A percentile compares a stretch with the other conserved stretches of the same genome.
phyloP scores from a whole-genome alignment of 1,284 basidiomycete species.

The Pisolithus thermaeus region DNA sequence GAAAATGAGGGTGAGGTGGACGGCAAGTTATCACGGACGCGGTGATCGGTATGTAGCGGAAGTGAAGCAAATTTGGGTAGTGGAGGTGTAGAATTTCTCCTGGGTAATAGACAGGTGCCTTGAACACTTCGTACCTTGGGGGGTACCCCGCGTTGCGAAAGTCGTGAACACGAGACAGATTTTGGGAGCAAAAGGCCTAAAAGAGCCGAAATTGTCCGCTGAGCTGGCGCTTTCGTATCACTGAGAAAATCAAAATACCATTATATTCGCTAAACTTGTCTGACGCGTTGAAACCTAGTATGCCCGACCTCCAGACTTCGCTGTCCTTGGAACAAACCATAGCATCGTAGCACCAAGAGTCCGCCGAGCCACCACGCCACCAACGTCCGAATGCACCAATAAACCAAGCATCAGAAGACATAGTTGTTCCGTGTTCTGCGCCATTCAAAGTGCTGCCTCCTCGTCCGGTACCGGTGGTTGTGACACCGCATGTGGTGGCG shows the following conservation, averaged over 20 bases:
- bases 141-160: slow-evolving; percentile 39
- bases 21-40: slow-evolving; percentile 25
- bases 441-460: slow-evolving; percentile 12
- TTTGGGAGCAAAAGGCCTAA: slow-evolving; percentile 48
- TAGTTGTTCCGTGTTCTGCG: slow-evolving; percentile 36
- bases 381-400: slow-evolving; percentile 83
- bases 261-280: slow-evolving; percentile 59
- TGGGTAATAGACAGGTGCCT: slow-evolving; percentile 29
- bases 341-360: slow-evolving; percentile 65
- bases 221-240: neutral
- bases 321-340: slow-evolving; percentile 61
- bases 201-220: neutral
- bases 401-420: slow-evolving; percentile 76
- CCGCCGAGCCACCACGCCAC: slow-evolving; percentile 74
- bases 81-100: slow-evolving; percentile 65
- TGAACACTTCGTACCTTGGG: slow-evolving; percentile 49
- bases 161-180: slow-evolving; percentile 38
- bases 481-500: slow-evolving; percentile 41
- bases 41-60: slow-evolving; percentile 53
- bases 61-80: slow-evolving; percentile 76
- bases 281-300: slow-evolving; percentile 62
- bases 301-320: slow-evolving; percentile 68
- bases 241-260: slow-evolving; percentile 36
- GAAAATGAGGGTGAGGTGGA: slow-evolving; percentile 32
- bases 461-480: slow-evolving; percentile 16